A percentile compares a stretch with the other conserved stretches of the same genome.
Evolutionary conservation across 2,329 filamentous ascomycete genomes (phyloP).

Genomic region (Fusarium buharicum): DNA sequence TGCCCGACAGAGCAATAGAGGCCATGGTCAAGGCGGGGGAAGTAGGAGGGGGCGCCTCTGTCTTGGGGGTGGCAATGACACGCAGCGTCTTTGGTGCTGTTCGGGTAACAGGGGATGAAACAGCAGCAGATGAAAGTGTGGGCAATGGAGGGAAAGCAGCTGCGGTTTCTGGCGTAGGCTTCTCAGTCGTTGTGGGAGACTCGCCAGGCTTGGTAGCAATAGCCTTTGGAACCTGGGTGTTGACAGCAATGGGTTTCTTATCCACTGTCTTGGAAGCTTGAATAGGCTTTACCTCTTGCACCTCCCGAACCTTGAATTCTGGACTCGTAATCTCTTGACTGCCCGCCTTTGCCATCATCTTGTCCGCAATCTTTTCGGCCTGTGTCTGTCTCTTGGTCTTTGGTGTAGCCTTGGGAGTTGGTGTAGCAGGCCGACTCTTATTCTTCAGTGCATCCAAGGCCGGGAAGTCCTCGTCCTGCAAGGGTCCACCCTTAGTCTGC

Average conservation of each 20-base stretch:
- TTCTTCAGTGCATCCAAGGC: conserved; percentile 61
- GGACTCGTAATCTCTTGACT: conserved; percentile 23
- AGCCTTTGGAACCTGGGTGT: conserved; percentile 60
- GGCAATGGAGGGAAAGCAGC: conserved; percentile 63
- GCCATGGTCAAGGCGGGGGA: conserved; percentile 48
- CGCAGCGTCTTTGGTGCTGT: conserved; percentile 72
- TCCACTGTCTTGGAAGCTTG: conserved; percentile 21
- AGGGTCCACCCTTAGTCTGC: conserved; percentile 43
- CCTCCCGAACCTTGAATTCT: conserved; percentile 31
- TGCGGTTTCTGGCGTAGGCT: conserved; percentile 44
- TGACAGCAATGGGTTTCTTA: conserved; percentile 55
- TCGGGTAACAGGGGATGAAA: conserved; percentile 62
- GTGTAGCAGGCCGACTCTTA: conserved; percentile 50
- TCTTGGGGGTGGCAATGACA: conserved; percentile 74
- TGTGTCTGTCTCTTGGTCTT: conserved; percentile 46
- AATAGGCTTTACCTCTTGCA: conserved; percentile 23
- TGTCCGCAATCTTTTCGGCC: conserved; percentile 47
- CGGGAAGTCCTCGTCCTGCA: conserved; percentile 73
- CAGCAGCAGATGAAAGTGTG: conserved; percentile 56
- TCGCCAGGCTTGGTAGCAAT: conserved; percentile 47
- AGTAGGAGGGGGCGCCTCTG: conserved; percentile 61
- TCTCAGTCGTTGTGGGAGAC: conserved; percentile 46
- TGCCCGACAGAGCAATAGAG: conserved; percentile 46
- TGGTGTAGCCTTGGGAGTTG: conserved; percentile 50
- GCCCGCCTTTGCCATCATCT: conserved; percentile 37